phyloP scores from a whole-genome alignment of 345 rosid genomes.

The Erodium maritimum region DNA sequence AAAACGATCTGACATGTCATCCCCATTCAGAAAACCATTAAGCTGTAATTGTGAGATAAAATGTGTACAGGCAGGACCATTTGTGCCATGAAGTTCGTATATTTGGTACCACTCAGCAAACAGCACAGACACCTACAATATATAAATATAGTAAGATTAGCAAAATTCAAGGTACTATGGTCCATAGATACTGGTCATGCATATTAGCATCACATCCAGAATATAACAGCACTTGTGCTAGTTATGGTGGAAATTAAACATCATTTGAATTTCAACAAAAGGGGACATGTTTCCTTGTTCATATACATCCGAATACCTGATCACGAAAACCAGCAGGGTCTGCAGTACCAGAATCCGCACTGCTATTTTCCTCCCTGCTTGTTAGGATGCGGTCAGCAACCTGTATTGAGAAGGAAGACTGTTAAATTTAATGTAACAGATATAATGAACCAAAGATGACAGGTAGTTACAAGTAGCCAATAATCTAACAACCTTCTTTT shows the following conservation, averaged over 20 bases:
- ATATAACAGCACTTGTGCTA: too few species aligned
- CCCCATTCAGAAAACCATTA: constrained; percentile 75
- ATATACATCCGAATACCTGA: constrained; percentile 38
- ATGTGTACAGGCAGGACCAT: constrained; percentile 48
- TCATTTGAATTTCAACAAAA: neutral
- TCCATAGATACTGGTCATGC: too few species aligned
- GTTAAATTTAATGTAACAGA: constrained; percentile 9
- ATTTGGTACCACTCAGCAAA: constrained; percentile 73
- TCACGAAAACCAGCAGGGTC: constrained; percentile 73
- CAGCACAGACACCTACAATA: constrained; percentile 50
- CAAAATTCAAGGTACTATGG: neutral
- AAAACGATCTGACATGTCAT: constrained; percentile 76
- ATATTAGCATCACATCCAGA: neutral
- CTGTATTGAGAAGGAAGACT: constrained; percentile 23
- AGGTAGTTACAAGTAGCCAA: constrained; percentile 1
- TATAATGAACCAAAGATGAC: neutral
- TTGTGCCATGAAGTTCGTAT: constrained; percentile 64
- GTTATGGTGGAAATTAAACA: neutral
- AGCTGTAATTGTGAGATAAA: constrained; percentile 66
- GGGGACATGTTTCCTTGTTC: neutral
- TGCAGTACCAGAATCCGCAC: constrained; percentile 43
- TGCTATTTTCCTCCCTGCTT: constrained; percentile 47
- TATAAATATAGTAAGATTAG: constrained; percentile 1
- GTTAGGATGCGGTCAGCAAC: constrained; percentile 25
- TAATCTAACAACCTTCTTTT: constrained; percentile 50